Conservation (phyloP, 108 stramenopile species). For the Tribonema minus region DNA sequence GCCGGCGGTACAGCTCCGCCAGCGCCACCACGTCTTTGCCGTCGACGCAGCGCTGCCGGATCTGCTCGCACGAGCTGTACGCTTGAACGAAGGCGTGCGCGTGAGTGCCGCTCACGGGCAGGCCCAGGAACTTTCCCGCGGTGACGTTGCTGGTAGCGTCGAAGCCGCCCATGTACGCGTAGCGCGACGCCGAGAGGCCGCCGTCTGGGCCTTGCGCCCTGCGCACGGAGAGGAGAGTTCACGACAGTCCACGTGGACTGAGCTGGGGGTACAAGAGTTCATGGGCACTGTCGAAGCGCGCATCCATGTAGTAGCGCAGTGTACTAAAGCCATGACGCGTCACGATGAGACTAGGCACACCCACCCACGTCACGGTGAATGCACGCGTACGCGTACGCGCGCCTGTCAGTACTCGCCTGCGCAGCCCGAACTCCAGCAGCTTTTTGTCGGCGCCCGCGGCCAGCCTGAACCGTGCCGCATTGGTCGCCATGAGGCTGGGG, state of each 20-base stretch:
- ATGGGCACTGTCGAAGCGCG: neutral
- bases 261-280: neutral
- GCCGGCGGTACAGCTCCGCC: neutral
- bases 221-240: neutral
- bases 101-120: slow-evolving; percentile 85
- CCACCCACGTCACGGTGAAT: neutral
- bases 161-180: slow-evolving; percentile 88
- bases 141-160: slow-evolving; percentile 89
- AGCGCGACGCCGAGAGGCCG: slow-evolving; percentile 77
- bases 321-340: neutral
- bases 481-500: slow-evolving; percentile 80
- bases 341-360: neutral
- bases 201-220: slow-evolving; percentile 50
- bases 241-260: no score
- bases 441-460: slow-evolving; percentile 69
- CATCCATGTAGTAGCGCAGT: neutral
- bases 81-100: slow-evolving; percentile 93
- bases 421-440: slow-evolving; percentile 87
- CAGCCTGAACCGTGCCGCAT: slow-evolving; percentile 90
- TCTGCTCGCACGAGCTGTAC: slow-evolving; percentile 56
- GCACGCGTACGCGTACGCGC: slow-evolving; percentile 60
- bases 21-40: slow-evolving; percentile 20
- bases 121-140: slow-evolving; percentile 77
- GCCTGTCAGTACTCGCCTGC: no score
- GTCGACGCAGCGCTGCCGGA: slow-evolving; percentile 36